A percentile compares a stretch with the other conserved stretches of the same genome.
These are phyloP conservation scores for Ustilago vetiveriae DNA, from an alignment of 1,284 basidiomycete species.

Conservation along the genomic window DNA sequence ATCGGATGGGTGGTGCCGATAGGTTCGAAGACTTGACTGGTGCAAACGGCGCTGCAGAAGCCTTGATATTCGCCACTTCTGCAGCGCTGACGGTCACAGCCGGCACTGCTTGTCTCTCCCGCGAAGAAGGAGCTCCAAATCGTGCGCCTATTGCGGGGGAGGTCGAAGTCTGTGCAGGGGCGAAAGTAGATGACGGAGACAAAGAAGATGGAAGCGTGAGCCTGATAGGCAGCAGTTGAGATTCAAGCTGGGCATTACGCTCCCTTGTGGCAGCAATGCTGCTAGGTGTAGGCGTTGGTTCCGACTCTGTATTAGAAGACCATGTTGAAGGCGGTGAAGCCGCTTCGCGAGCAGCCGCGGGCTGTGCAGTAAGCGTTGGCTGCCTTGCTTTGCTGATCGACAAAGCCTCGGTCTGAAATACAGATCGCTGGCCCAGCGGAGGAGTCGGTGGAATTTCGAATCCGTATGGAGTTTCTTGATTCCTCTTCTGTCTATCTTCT, in stretches of 20 bases:
- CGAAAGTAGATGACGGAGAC: slow-evolving; percentile 11
- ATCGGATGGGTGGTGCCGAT: slow-evolving; percentile 28
- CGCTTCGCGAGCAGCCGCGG: not conserved
- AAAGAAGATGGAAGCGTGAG: slow-evolving; percentile 35
- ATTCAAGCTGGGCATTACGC: slow-evolving; percentile 22
- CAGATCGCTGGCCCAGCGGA: slow-evolving; percentile 21
- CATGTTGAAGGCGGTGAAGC: slow-evolving; percentile 23
- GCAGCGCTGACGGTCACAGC: slow-evolving; percentile 2
- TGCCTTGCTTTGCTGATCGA: slow-evolving; percentile 19
- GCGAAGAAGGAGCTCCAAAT: not conserved
- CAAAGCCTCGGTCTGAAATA: slow-evolving; percentile 28
- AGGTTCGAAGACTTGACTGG: slow-evolving; percentile 25
- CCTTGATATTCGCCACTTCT: slow-evolving; percentile 32
- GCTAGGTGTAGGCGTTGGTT: slow-evolving; percentile 50
- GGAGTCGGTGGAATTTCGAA: slow-evolving; percentile 31
- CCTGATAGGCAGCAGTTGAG: slow-evolving; percentile 28
- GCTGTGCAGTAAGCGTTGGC: slow-evolving; percentile 1
- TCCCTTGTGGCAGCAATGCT: slow-evolving; percentile 43
- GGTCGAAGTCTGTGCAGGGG: not conserved
- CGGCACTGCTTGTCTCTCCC: not conserved
- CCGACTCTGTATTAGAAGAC: slow-evolving; percentile 42
- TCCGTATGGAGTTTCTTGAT: not conserved
- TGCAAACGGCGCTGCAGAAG: slow-evolving; percentile 27
- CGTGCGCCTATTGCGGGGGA: not conserved
- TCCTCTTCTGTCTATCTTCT: slow-evolving; percentile 1